Percentiles rank a stretch among this genome's conserved stretches.
Conservation (phyloP, 352 stramenopile species). For the Saprolegnia parasitica region DNA sequence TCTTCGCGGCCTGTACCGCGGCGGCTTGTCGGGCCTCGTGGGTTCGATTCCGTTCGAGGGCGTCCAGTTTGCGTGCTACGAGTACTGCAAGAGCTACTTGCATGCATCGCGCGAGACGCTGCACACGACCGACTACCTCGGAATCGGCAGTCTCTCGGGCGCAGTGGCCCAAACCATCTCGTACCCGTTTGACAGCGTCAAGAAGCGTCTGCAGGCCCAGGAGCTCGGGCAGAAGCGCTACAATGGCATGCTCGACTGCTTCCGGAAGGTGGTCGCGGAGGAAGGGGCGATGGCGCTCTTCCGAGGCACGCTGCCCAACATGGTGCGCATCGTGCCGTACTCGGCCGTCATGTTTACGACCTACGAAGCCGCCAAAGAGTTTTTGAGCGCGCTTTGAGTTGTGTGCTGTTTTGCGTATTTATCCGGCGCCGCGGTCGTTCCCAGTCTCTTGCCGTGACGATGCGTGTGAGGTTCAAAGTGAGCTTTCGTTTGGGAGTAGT, state of each 20-base stretch:
- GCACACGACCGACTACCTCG: slow-evolving; percentile 69
- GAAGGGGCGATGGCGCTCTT: slow-evolving; percentile 66
- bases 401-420: slow-evolving; percentile 15
- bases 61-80: slow-evolving; percentile 80
- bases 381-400: slow-evolving; percentile 21
- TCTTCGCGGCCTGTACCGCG: slow-evolving; percentile 60
- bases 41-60: slow-evolving; percentile 78
- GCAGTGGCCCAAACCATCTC: slow-evolving; percentile 75
- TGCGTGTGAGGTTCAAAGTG: too few relatives aligned
- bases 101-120: slow-evolving; percentile 54
- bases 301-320: slow-evolving; percentile 69
- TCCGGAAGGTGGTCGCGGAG: slow-evolving; percentile 59
- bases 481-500: too few relatives aligned
- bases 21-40: slow-evolving; percentile 53
- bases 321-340: slow-evolving; percentile 74
- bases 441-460: too few relatives aligned
- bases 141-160: slow-evolving; percentile 64
- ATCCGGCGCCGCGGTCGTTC: neutral
- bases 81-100: slow-evolving; percentile 62
- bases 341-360: slow-evolving; percentile 80
- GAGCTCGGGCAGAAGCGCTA: slow-evolving; percentile 35
- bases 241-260: slow-evolving; percentile 70
- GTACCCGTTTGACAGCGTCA: slow-evolving; percentile 82
- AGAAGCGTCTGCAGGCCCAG: slow-evolving; percentile 74
- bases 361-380: slow-evolving; percentile 73